A percentile compares a stretch with the other conserved stretches of the same genome.
Evolutionary conservation across 805 yeast species (phyloP).

Genomic region (Wickerhamomyces pijperi): DNA sequence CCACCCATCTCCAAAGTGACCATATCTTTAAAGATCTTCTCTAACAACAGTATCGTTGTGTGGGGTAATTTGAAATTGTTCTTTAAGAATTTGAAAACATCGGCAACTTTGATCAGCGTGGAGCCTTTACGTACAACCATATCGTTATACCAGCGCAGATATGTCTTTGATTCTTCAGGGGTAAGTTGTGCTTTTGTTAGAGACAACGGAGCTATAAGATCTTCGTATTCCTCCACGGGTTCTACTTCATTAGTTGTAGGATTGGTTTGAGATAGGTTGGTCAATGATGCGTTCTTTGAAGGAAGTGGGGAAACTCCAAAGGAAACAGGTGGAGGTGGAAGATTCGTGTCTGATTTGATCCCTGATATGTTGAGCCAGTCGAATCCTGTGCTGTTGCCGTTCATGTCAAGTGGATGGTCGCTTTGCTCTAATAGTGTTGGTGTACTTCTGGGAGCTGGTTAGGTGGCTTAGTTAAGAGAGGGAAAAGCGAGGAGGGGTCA

Average conservation of each 20-base stretch:
- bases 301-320: slow-evolving; percentile 26
- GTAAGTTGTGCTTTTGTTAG: slow-evolving; percentile 61
- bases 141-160: slow-evolving; percentile 89
- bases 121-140: slow-evolving; percentile 62
- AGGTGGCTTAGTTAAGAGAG: too few relatives aligned
- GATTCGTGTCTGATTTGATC: slow-evolving; percentile 17
- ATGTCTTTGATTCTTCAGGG: slow-evolving; percentile 69
- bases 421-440: too few relatives aligned
- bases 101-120: slow-evolving; percentile 56
- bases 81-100: slow-evolving; percentile 61
- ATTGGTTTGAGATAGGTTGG: not conserved
- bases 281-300: not conserved
- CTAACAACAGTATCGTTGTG: slow-evolving; percentile 37
- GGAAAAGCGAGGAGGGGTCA: too few relatives aligned
- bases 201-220: slow-evolving; percentile 45
- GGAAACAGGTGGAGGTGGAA: slow-evolving; percentile 42
- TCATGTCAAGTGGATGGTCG: too few relatives aligned
- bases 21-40: slow-evolving; percentile 38
- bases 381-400: slow-evolving; percentile 23
- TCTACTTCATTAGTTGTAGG: not conserved
- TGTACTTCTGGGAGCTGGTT: too few relatives aligned
- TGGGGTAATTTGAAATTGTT: slow-evolving; percentile 61
- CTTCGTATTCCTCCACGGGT: slow-evolving; percentile 22
- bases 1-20: slow-evolving; percentile 74
- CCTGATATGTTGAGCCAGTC: slow-evolving; percentile 43